These are phyloP conservation scores for Venturia effusa DNA, from an alignment of 2,329 filamentous ascomycete species.

Conservation along the genomic window DNA sequence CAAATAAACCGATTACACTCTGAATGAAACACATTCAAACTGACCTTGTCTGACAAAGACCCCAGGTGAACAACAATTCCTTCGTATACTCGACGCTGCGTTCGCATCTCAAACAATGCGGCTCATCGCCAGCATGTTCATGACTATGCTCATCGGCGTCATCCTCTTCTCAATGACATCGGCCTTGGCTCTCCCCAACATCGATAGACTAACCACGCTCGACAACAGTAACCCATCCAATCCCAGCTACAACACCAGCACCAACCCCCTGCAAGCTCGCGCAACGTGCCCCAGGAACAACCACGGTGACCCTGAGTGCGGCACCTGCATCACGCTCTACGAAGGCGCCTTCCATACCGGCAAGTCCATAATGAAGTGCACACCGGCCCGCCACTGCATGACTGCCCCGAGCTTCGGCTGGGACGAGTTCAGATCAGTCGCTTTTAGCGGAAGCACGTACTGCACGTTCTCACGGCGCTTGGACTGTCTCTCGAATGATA, in stretches of 20 bases:
- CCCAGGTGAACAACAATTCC: not conserved
- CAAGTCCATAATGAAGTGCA: not conserved
- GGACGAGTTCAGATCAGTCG: not conserved
- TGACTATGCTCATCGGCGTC: not conserved
- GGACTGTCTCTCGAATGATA: not conserved
- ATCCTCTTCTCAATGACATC: not conserved
- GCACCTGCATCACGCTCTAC: not conserved
- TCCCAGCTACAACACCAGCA: not conserved
- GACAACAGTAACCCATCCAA: not conserved
- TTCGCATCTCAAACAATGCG: not conserved
- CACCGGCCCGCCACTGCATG: not conserved
- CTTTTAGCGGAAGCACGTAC: not conserved
- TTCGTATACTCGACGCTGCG: not conserved
- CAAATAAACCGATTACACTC: too few relatives aligned
- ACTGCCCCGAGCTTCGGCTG: not conserved
- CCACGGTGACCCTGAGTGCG: not conserved
- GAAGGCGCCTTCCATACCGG: not conserved
- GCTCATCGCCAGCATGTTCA: not conserved
- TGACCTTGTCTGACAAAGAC: not conserved
- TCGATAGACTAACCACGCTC: not conserved
- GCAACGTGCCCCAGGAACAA: not conserved
- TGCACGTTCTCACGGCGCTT: not conserved
- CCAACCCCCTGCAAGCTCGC: not conserved
- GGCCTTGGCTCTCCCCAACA: not conserved
- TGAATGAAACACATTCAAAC: not conserved